Evolutionary conservation across 2,329 filamentous ascomycete genomes (phyloP), one percentile per base, ranked within the genome.

Genomic region (Tympanopsis confertula): DNA sequence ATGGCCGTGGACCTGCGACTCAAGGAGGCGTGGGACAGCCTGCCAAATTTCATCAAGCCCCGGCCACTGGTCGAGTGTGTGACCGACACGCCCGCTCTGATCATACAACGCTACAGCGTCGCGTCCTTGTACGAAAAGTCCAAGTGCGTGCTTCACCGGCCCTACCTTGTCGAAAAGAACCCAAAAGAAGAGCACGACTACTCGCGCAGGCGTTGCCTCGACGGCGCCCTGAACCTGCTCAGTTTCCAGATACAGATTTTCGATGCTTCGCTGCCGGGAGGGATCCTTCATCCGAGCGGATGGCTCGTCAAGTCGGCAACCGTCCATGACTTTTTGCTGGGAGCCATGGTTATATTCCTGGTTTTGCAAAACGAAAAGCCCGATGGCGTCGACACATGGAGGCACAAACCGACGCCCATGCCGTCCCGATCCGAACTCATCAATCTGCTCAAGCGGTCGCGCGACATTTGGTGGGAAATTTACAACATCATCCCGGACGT

Each of bases 311-410:
- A 66, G 3, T 70, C 69, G 1, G 54, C 80, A 3, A 65, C 68
- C 10, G 64, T 73, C 37, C 72, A 78, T 37, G 75, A 81, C 48
- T 80, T 74, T 37, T 55, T 81, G 37, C 62, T 80, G 2, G 74
- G 74, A 0, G 66, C 70, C 39, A 74, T 76, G 65, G 64, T 80
- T 13, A 47, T 81, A 3, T 78, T 71, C 42, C 55, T 80, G 14
- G 54, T 67, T 14, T 49, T 67, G 18, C 62, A 65, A 43, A 65
- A 62, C 47, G 56, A 61, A 15, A 60, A 65, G 5, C 47, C 45
- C 13, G 58, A 54, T 4, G 52, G 47, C 10, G 48, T 52, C 13
- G 39, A 40, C 20, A 52, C 56, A 42, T 63, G 58, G 61, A 51
- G 57, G 41, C 49, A 48, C 29, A 49, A 52, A 30, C 50, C 52